Conservation (phyloP, 2,329 filamentous ascomycete species). For the Epichloe sp. region DNA sequence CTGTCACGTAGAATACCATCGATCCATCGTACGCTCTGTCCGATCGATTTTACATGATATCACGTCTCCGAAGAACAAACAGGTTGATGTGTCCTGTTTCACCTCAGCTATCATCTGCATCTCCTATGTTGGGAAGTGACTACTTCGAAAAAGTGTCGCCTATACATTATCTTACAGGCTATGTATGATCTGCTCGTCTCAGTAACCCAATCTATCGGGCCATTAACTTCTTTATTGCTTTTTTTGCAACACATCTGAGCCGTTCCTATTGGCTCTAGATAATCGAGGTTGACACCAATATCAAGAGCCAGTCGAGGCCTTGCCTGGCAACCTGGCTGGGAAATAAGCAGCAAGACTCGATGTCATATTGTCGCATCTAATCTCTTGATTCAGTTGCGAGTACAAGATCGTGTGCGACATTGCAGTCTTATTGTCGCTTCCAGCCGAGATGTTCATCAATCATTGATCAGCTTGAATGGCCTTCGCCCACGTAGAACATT, state of each 20-base stretch:
- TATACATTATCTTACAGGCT: neutral
- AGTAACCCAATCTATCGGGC: neutral
- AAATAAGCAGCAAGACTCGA: neutral
- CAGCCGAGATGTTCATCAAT: constrained; percentile 1
- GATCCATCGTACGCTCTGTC: neutral
- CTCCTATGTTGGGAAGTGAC: neutral
- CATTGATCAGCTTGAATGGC: neutral
- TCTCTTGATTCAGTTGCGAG: neutral
- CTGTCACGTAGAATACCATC: too few species aligned
- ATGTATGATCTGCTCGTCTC: neutral
- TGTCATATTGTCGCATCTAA: neutral
- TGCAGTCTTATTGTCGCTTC: neutral
- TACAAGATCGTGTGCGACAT: neutral
- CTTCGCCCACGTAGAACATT: neutral
- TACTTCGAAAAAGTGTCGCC: neutral
- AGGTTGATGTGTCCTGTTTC: neutral
- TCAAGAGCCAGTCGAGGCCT: neutral
- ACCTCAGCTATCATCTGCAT: neutral
- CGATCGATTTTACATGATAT: neutral
- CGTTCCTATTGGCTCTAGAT: neutral
- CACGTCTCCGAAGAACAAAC: neutral
- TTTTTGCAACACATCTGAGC: neutral
- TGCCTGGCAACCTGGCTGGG: neutral
- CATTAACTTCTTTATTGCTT: neutral
- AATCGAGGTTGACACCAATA: neutral